Conservation (phyloP, 768 basidiomycete genomes). For the Mrakia gelida region DNA sequence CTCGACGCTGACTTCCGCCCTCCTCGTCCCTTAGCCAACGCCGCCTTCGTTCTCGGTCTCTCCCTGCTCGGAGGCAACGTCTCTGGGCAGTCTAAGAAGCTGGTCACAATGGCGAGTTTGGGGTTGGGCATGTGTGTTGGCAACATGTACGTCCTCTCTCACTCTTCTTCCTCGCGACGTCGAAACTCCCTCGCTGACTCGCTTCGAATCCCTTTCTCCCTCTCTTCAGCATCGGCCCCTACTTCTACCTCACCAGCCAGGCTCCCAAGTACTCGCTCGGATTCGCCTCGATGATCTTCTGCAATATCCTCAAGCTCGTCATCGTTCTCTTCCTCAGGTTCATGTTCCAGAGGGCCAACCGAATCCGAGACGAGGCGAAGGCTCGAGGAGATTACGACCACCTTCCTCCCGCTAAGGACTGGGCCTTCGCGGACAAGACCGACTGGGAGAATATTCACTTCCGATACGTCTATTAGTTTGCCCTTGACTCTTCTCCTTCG, state of each 20-base stretch:
- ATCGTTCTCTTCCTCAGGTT: slow-evolving; percentile 37
- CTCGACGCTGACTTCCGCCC: not conserved
- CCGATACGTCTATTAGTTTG: not conserved
- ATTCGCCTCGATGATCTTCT: slow-evolving; percentile 39
- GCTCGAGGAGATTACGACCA: slow-evolving; percentile 33
- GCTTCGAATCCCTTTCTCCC: not conserved
- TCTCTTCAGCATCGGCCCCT: slow-evolving; percentile 14
- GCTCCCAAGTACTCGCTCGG: slow-evolving; percentile 39
- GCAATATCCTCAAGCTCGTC: slow-evolving; percentile 33
- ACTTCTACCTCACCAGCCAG: slow-evolving; percentile 28
- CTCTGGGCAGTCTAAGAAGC: not conserved
- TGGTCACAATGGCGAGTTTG: not conserved
- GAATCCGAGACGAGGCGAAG: slow-evolving; percentile 35
- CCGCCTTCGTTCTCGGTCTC: slow-evolving; percentile 39
- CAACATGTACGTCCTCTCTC: not conserved
- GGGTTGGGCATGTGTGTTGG: not conserved
- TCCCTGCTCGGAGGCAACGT: slow-evolving; percentile 37
- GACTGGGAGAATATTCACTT: not conserved
- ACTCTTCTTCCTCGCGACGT: not conserved
- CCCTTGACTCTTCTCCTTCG: not conserved
- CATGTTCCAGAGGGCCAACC: slow-evolving; percentile 38
- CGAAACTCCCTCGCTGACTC: not conserved
- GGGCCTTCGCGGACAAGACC: not conserved
- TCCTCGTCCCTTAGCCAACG: slow-evolving; percentile 31
- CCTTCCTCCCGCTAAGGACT: not conserved